Evolutionary conservation across 169 alveolate species (phyloP), one percentile per base, ranked within the genome.

Genomic region (Cryptosporidium bovis): DNA sequence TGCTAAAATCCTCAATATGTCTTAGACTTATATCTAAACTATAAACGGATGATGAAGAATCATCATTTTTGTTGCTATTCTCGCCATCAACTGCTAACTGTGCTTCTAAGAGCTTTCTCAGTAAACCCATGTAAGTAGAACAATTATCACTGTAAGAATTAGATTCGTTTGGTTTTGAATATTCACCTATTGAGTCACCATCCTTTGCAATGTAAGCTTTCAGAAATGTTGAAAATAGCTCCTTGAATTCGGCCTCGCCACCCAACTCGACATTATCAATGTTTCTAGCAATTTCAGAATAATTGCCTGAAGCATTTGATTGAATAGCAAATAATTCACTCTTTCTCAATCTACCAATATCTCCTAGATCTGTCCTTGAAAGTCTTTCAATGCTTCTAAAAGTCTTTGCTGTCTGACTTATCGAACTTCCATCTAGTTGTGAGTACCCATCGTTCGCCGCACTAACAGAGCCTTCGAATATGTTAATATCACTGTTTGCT

Each of bases 21-120:
- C 87, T 77, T 44, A 77, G 36, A 64, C 87, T 77, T 16, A 77
- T 77, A 77, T 77, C 87, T 55, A 77, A 60, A 40, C 87, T 77
- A 60, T 77, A 77, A 8, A 58, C 50, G 33, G 58, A 44, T 15
- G 64, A 24, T 2, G 1, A 15, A 12, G 62, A 44, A 12, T 34
- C 67, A 46, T 3, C n/a, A 24, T 55, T 58, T 20, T 46, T 60
- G 33, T 77, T 62, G 12, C 51, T 62, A 60, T 77, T 36, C 13
- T 31, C 64, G 1, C 64, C 64, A 6, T 77, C 87, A 77, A 77
- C 64, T 2, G 87, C 24, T 18, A 77, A 33, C 31, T 77, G 87
- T 18, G 87, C 71, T 29, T 77, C 87, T 50, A 77, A 60, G 8
- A 77, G 40, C 34, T 77, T 77, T 27, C 51, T 77, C 46, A 77